A percentile compares a stretch with the other conserved stretches of the same genome.
Conservation (phyloP, 2,329 filamentous ascomycete genomes). For the Cladosporium sp. region DNA sequence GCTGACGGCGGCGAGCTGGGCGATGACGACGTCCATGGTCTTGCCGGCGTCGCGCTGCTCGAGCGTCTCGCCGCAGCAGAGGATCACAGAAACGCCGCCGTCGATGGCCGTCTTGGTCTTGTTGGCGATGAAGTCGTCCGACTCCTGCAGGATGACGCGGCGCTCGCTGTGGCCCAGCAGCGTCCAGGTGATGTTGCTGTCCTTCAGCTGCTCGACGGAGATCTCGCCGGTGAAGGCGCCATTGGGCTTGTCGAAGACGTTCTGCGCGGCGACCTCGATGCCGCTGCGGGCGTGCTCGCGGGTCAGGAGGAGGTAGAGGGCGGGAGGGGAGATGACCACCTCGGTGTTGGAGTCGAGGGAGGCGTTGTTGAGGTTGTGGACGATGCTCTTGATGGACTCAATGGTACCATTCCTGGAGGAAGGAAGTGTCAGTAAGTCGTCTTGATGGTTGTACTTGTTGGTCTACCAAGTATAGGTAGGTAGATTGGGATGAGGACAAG, state of each 20-base stretch:
- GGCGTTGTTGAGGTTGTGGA: conserved; percentile 82
- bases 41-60: conserved; percentile 83
- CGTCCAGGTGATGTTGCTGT: conserved; percentile 82
- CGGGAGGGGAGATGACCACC: conserved; percentile 88
- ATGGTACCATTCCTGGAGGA: conserved; percentile 80
- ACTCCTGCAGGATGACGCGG: conserved; percentile 82
- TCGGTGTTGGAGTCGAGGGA: conserved; percentile 76
- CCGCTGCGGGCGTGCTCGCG: conserved; percentile 71
- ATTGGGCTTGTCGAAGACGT: conserved; percentile 85
- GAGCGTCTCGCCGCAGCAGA: conserved; percentile 95
- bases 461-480: not conserved
- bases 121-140: conserved; percentile 74
- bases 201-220: conserved; percentile 84
- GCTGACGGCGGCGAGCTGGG: conserved; percentile 77
- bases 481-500: not conserved
- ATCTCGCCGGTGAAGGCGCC: conserved; percentile 98
- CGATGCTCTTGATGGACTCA: conserved; percentile 85
- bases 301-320: conserved; percentile 84
- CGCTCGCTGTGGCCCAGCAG: conserved; percentile 95
- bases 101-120: conserved; percentile 95
- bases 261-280: conserved; percentile 88
- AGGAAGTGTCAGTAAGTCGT: conserved; percentile 11
- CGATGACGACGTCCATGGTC: conserved; percentile 81
- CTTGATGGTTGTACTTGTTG: conserved; percentile 4
- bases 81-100: conserved; percentile 83